Evolutionary conservation across 2,329 filamentous ascomycete species (phyloP).

Genomic region (Xylariaceae sp.): DNA sequence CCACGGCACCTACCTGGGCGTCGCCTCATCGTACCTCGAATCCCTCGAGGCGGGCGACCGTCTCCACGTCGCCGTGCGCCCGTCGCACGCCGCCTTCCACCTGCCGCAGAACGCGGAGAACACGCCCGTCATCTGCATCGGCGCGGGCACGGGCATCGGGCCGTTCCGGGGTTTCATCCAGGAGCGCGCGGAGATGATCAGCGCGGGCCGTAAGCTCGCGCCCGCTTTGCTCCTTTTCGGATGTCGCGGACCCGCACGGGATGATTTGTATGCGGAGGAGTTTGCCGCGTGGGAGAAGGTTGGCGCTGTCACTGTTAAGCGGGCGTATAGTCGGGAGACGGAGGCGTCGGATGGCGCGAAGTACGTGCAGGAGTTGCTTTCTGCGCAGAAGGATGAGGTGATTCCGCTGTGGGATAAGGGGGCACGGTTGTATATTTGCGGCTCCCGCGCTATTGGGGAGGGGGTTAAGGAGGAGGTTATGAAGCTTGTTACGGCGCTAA

Average conservation of each 20-base stretch:
- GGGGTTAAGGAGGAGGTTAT: slow-evolving; percentile 40
- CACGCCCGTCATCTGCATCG: slow-evolving; percentile 48
- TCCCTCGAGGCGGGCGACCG: slow-evolving; percentile 41
- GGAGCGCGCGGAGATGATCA: slow-evolving; percentile 50
- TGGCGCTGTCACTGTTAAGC: slow-evolving; percentile 56
- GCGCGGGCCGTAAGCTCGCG: slow-evolving; percentile 48
- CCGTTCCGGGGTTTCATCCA: slow-evolving; percentile 35
- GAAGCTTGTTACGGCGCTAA: slow-evolving; percentile 31
- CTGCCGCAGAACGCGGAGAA: slow-evolving; percentile 42
- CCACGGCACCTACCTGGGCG: slow-evolving; percentile 50
- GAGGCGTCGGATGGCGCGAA: slow-evolving; percentile 43
- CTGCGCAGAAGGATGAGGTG: slow-evolving; percentile 34
- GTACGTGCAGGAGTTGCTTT: slow-evolving; percentile 44
- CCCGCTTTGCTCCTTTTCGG: slow-evolving; percentile 62
- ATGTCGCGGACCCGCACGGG: slow-evolving; percentile 49
- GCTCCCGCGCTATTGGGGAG: slow-evolving; percentile 48
- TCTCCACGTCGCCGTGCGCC: slow-evolving; percentile 36
- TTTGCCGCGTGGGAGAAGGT: slow-evolving; percentile 53
- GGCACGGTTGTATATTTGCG: slow-evolving; percentile 61
- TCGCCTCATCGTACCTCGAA: slow-evolving; percentile 57
- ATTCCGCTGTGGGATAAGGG: slow-evolving; percentile 38
- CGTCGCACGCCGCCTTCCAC: slow-evolving; percentile 40
- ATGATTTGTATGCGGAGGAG: slow-evolving; percentile 57
- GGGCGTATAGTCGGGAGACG: slow-evolving; percentile 50
- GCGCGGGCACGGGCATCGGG: slow-evolving; percentile 47